Evolutionary conservation across 306 rosid species (phyloP).

Genomic region (Vigna reflexopilosa): DNA sequence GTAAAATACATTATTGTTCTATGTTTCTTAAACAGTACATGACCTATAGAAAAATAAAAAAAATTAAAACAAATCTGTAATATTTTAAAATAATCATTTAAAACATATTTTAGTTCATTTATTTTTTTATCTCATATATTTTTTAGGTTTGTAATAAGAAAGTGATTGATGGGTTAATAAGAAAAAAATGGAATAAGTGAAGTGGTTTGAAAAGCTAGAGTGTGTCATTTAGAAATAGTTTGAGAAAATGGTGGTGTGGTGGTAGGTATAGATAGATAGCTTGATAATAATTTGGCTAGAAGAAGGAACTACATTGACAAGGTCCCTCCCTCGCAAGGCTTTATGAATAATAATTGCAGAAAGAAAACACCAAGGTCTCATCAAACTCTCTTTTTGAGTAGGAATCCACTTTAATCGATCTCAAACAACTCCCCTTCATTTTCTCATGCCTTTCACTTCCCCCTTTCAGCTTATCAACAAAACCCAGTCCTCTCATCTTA

Average conservation of each 20-base stretch:
- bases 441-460: conserved; percentile 35
- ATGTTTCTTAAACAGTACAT: no score
- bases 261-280: not conserved
- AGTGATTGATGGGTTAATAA: no score
- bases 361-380: conserved; percentile 28
- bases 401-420: conserved; percentile 50
- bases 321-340: not conserved
- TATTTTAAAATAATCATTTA: no score
- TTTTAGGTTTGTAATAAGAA: no score
- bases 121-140: no score
- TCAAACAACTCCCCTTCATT: conserved; percentile 5
- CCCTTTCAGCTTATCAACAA: conserved; percentile 38
- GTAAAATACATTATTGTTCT: no score
- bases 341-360: conserved; percentile 14
- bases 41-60: no score
- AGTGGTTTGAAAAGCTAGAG: not conserved
- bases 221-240: conserved; percentile 19
- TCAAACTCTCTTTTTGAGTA: conserved; percentile 29
- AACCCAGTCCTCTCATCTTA: not conserved
- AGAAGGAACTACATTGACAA: not conserved
- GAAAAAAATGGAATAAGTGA: not conserved
- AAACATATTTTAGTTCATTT: no score
- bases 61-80: no score
- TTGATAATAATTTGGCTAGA: conserved; percentile 19
- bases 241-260: not conserved